These are phyloP conservation scores for Leishmania tarentolae DNA, from an alignment of 208 protist species.

Conservation along the genomic window DNA sequence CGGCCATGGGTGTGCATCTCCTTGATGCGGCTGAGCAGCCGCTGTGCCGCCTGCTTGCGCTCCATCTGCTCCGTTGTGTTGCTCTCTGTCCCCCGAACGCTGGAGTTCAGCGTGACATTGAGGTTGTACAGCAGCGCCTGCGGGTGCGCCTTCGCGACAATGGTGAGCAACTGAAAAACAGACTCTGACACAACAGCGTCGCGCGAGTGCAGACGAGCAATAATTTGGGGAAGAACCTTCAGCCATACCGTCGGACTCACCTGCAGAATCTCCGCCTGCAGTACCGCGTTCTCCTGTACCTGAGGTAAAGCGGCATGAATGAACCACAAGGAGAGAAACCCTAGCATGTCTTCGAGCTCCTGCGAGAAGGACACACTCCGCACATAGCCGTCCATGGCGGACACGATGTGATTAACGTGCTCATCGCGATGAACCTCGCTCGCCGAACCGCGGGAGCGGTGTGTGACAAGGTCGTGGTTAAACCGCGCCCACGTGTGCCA, in stretches of 20 bases:
- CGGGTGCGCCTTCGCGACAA: constrained; percentile 97
- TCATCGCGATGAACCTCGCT: constrained; percentile 33
- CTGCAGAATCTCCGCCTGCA: constrained; percentile 90
- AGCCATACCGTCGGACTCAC: constrained; percentile 98
- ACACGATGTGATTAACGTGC: constrained; percentile 74
- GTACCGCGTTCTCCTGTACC: constrained; percentile 54
- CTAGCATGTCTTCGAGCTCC: constrained; percentile 97
- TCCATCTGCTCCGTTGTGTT: constrained; percentile 57
- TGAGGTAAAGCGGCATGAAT: constrained; percentile 73
- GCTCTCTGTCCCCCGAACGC: constrained; percentile 33
- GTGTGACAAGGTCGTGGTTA: constrained; percentile 89
- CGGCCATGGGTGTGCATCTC: constrained; percentile 86
- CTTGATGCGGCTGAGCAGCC: constrained; percentile 75
- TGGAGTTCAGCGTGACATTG: constrained; percentile 95
- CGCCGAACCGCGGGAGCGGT: constrained; percentile 14
- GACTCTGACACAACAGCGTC: constrained; percentile 88
- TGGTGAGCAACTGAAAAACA: constrained; percentile 93
- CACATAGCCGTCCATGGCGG: constrained; percentile 96
- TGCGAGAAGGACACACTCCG: constrained; percentile 80
- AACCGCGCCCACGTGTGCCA: constrained; percentile 98
- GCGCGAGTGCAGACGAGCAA: constrained; percentile 97
- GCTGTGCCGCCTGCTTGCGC: constrained; percentile 72
- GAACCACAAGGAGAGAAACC: constrained; percentile 99
- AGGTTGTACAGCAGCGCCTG: constrained; percentile 99
- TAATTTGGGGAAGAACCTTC: constrained; percentile 99